Conservation (phyloP, 441 rosid species). For the Raphanus hybrid region DNA sequence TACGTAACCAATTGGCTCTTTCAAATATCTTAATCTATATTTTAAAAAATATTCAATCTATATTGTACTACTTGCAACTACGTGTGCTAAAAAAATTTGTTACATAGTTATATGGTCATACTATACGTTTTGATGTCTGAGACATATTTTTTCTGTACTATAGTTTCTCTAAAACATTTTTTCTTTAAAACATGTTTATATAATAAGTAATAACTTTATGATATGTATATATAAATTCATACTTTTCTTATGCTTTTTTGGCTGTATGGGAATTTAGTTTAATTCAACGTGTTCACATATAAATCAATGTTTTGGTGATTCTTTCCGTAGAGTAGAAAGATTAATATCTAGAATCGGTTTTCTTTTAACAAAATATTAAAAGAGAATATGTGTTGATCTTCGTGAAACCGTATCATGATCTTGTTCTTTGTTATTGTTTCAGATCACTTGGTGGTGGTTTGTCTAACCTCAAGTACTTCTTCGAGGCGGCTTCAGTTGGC, state of each 20-base stretch:
- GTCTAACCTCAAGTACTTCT: constrained; percentile 61
- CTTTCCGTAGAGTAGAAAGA: background rate
- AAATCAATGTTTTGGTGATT: background rate
- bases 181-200: background rate
- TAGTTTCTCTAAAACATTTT: background rate
- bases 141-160: background rate
- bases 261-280: background rate
- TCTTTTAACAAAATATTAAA: background rate
- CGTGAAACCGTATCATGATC: background rate
- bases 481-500: constrained; percentile 67
- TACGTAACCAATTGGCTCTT: background rate
- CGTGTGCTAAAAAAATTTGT: background rate
- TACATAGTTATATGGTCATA: background rate
- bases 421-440: background rate
- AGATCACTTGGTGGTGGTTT: constrained; percentile 74
- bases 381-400: background rate
- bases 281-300: background rate
- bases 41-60: background rate
- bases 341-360: background rate
- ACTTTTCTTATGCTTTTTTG: background rate
- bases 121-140: background rate
- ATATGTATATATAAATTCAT: background rate
- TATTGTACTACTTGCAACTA: background rate
- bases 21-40: background rate
- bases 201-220: no score